A percentile compares a stretch with the other conserved stretches of the same genome.
Evolutionary conservation across 2,329 filamentous ascomycete species (phyloP).

Genomic region (Fusarium falciforme): DNA sequence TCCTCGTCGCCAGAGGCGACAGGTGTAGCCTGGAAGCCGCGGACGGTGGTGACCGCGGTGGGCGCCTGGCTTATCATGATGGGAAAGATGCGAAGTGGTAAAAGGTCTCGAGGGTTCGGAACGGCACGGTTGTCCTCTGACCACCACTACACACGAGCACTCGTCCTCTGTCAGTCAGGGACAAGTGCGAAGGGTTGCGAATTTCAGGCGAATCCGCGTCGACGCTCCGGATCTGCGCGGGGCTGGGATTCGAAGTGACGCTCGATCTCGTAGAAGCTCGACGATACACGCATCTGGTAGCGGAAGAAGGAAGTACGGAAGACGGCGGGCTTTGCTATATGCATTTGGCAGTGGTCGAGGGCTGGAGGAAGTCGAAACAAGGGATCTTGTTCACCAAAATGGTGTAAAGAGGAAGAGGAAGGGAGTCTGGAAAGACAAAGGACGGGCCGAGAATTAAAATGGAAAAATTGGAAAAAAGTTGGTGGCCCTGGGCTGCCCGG

Average conservation of each 20-base stretch:
- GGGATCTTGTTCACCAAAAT: constrained; percentile 41
- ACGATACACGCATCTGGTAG: constrained; percentile 67
- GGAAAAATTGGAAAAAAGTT: constrained; percentile 27
- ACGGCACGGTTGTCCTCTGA: constrained; percentile 33
- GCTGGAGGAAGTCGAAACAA: constrained; percentile 25
- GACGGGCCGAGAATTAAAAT: constrained; percentile 36
- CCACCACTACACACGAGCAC: constrained; percentile 34
- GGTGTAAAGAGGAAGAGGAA: constrained; percentile 40
- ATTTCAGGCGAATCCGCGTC: constrained; percentile 63
- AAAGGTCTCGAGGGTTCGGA: constrained; percentile 1
- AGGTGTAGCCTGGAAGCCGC: constrained; percentile 67
- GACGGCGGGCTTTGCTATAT: constrained; percentile 61
- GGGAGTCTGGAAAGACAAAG: constrained; percentile 15
- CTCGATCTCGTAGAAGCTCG: constrained; percentile 61
- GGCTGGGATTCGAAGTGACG: constrained; percentile 62
- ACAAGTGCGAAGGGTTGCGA: constrained; percentile 37
- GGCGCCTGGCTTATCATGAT: constrained; percentile 61
- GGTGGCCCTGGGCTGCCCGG: constrained; percentile 21
- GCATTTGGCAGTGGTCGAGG: constrained; percentile 60
- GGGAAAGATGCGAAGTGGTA: constrained; percentile 28
- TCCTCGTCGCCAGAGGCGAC: constrained; percentile 68
- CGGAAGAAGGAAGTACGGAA: constrained; percentile 62
- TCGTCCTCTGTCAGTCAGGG: constrained; percentile 20
- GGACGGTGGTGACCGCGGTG: constrained; percentile 65
- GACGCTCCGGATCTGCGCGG: constrained; percentile 69